Conservation (phyloP, 352 stramenopile genomes). For the Pythium dissimile region DNA sequence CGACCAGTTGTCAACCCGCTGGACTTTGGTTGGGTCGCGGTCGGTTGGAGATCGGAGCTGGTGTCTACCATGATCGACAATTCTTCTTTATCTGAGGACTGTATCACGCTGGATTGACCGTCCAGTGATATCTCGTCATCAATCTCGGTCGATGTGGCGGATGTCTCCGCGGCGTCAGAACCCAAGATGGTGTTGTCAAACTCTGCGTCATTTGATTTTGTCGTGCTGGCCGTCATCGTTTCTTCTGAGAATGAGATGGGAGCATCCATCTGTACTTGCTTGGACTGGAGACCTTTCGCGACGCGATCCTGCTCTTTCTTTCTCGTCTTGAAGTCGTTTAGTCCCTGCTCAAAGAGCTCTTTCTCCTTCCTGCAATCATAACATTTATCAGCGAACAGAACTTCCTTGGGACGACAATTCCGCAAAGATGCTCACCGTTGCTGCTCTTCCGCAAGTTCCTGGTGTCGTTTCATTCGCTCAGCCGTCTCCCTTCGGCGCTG, state of each 20-base stretch:
- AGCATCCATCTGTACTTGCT: not conserved
- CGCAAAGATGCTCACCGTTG: conserved; percentile 26
- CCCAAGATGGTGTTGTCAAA: too few relatives aligned
- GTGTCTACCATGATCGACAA: too few relatives aligned
- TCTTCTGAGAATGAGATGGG: not conserved
- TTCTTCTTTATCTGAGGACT: too few relatives aligned
- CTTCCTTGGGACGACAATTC: not conserved
- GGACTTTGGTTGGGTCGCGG: not conserved
- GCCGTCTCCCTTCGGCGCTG: conserved; percentile 48
- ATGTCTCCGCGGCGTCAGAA: too few relatives aligned
- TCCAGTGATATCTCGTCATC: too few relatives aligned
- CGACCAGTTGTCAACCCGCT: not conserved
- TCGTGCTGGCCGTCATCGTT: too few relatives aligned
- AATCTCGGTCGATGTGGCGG: too few relatives aligned
- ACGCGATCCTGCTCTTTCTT: conserved; percentile 56
- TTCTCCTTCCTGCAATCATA: conserved; percentile 34
- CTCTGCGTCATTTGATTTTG: too few relatives aligned
- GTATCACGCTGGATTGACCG: too few relatives aligned
- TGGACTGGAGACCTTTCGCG: conserved; percentile 40
- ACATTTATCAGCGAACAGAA: not conserved
- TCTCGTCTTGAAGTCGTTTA: conserved; percentile 55
- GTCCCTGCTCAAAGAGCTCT: conserved; percentile 46
- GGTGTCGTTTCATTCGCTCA: conserved; percentile 39
- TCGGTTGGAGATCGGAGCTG: too few relatives aligned
- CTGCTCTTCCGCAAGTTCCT: conserved; percentile 37